Conservation (phyloP, 1,284 basidiomycete genomes). For the Volvariella volvacea region DNA sequence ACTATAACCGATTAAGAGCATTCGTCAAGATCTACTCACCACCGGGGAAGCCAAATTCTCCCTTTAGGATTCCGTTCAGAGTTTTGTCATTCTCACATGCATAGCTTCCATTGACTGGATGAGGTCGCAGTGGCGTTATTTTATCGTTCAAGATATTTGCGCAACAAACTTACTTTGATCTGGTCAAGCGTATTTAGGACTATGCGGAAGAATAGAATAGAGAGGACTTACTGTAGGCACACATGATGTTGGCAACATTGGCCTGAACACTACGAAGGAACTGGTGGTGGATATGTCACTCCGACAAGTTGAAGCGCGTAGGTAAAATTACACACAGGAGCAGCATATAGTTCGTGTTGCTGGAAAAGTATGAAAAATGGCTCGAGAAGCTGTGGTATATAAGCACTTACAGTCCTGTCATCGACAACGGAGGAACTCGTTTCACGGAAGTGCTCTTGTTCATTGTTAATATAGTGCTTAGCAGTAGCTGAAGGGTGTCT, state of each 20-base stretch:
- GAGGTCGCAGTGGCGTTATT: conserved; percentile 10
- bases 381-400: background rate
- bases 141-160: too few relatives aligned
- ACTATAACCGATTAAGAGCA: background rate
- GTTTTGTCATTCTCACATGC: conserved; percentile 74
- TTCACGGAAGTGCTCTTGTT: conserved; percentile 52
- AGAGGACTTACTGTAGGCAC: conserved; percentile 35
- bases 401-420: conserved; percentile 40
- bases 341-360: conserved; percentile 52
- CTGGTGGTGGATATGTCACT: conserved; percentile 20
- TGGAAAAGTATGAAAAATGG: conserved; percentile 12
- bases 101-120: conserved; percentile 68
- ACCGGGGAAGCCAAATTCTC: conserved; percentile 76
- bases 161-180: conserved; percentile 3
- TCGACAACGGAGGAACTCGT: conserved; percentile 57
- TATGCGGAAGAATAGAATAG: background rate
- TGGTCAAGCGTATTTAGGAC: background rate
- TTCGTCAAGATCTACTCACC: conserved; percentile 33
- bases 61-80: conserved; percentile 73
- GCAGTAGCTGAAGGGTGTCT: conserved; percentile 29
- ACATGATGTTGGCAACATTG: conserved; percentile 65
- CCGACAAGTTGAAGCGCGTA: background rate
- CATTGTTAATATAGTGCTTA: conserved; percentile 61
- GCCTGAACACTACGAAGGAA: conserved; percentile 61
- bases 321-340: conserved; percentile 29